Percentiles rank a stretch among this genome's conserved stretches.
phyloP scores from a whole-genome alignment of 768 basidiomycete genomes.

The Pulveroboletus sp. region DNA sequence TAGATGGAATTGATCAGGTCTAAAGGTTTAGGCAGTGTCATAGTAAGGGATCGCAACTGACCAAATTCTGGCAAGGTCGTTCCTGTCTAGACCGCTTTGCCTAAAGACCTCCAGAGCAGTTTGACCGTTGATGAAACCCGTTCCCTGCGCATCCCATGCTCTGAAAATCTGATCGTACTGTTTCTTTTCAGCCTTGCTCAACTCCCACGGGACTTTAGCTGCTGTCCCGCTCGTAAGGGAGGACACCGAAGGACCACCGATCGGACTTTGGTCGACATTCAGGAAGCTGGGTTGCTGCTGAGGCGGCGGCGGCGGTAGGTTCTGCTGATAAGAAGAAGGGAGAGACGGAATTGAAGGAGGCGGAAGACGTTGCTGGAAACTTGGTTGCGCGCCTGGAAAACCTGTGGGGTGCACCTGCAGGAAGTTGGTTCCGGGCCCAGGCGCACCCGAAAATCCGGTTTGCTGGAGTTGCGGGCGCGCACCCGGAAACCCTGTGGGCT shows the following conservation, averaged over 20 bases:
- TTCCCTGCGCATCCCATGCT: conserved; percentile 82
- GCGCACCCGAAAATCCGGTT: conserved; percentile 41
- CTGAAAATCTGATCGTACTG: conserved; percentile 95
- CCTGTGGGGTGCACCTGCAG: conserved; percentile 54
- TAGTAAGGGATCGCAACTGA: conserved; percentile 36
- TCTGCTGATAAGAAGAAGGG: conserved; percentile 58
- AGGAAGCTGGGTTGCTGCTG: conserved; percentile 49
- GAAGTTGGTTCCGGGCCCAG: conserved; percentile 32
- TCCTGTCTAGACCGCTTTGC: conserved; percentile 81
- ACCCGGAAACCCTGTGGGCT: conserved; percentile 54
- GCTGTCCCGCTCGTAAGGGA: conserved; percentile 45
- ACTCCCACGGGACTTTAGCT: conserved; percentile 78
- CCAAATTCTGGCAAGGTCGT: conserved; percentile 94
- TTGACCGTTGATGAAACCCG: conserved; percentile 82
- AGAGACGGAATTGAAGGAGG: conserved; percentile 64
- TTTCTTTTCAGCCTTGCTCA: conserved; percentile 90
- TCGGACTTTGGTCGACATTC: conserved; percentile 48
- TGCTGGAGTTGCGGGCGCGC: conserved; percentile 37
- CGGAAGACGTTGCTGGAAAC: conserved; percentile 34
- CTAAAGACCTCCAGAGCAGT: conserved; percentile 92
- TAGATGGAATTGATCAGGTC: not conserved
- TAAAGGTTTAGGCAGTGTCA: not conserved
- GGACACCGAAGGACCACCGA: conserved; percentile 30
- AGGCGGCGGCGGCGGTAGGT: conserved; percentile 37
- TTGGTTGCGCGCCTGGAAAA: conserved; percentile 26